Conservation (phyloP, 2,329 filamentous ascomycete species). For the Ophiostoma triangulosporum region DNA sequence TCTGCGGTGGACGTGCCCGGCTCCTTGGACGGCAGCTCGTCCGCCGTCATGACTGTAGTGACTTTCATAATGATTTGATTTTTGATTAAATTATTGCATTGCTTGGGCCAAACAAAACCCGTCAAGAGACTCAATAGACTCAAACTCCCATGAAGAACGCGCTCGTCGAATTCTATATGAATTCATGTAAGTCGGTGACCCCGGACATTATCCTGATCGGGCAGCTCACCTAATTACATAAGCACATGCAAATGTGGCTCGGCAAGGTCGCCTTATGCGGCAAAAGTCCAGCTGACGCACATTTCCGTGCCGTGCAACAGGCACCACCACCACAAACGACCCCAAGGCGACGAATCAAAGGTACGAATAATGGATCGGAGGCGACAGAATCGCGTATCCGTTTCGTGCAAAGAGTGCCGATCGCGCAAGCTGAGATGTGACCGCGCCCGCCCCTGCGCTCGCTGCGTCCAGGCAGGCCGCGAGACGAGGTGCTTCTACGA, state of each 20-base stretch:
- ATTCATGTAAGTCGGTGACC: neutral
- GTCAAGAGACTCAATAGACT: too few species aligned
- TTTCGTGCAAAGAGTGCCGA: slow-evolving; percentile 1
- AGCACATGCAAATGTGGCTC: neutral
- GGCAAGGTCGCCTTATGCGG: neutral
- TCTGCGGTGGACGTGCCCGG: neutral
- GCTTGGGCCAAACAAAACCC: too few species aligned
- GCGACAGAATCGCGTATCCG: neutral
- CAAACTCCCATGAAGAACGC: too few species aligned
- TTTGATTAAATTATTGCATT: too few species aligned
- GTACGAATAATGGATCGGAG: neutral
- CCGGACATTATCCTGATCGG: neutral
- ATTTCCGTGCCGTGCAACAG: neutral
- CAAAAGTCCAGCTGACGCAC: neutral
- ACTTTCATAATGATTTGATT: neutral
- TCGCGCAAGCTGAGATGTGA: neutral
- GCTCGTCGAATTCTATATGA: neutral
- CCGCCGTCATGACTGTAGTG: neutral
- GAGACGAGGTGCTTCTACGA: neutral
- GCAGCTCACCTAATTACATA: neutral
- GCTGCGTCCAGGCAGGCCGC: neutral
- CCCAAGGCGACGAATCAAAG: neutral
- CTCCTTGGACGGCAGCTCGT: neutral
- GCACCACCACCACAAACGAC: neutral
- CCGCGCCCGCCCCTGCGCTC: neutral